Evolutionary conservation across 345 rosid species (phyloP), one percentile per base, ranked within the genome.

Genomic region (Euphorbia lathyris): DNA sequence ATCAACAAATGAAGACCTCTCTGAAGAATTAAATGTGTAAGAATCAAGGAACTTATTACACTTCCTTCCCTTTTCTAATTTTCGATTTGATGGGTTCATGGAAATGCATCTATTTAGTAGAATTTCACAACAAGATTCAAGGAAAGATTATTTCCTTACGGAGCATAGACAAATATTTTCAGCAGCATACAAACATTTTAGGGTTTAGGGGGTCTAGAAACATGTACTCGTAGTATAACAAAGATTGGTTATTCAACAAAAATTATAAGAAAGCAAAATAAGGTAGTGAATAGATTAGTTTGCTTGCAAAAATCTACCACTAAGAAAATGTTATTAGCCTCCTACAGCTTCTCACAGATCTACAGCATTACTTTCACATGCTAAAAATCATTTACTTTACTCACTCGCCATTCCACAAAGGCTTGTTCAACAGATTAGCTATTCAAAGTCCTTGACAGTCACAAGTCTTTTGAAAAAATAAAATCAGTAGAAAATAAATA

Each of bases 1-100:
- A 78, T 71, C 90, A 63, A 65, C 81, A 73, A 84, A 34, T 64
- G 74, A 81, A 42, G 81, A 70, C 69, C 78, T 77, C 58, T 73
- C 80, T 11, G 84, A 27, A 68, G 87, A 84, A 77, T 29, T 85
- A 64, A 76, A 47, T 68, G 75, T 70, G 92, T 85, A 78, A 40
- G 67, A 53, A 63, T 45, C 61, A 17, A 25, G 29, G 17, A 23
- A 16, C 4, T n/a, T 20, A 14, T 60, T 26, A 6, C 16, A 69
- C n/a, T 20, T 56, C 45, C 5, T 7, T 17, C 45, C n/a, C 27
- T 45, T 27, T 26, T 27, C 14, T 0, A 25, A 9, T 13, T 64
- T 45, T 17, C 45, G 32, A 16, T 60, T 45, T 27, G 27, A 43
- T 64, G 51, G 22, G 13, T 4, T 5, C 25, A 38, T 19, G 23